Conservation (phyloP, 1,284 basidiomycete species). For the Cutaneotrichosporon arboriforme region DNA sequence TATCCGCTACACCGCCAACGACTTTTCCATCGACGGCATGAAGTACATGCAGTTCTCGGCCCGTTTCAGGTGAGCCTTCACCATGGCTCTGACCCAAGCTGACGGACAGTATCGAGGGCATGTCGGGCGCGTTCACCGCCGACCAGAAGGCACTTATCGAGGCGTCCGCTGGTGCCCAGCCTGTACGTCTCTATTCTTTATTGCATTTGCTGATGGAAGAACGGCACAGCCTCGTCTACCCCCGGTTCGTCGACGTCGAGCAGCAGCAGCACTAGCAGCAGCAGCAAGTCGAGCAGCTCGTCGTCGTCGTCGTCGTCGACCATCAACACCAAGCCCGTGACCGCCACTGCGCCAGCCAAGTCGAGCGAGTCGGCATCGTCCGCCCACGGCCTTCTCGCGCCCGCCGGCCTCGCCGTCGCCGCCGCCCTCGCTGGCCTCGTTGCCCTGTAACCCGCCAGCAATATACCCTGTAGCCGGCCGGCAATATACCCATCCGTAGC, state of each 20-base stretch:
- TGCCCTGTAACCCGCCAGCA: conserved; percentile 17
- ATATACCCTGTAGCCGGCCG: too few species aligned
- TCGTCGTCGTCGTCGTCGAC: conserved; percentile 10
- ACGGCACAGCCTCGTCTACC: conserved; percentile 9
- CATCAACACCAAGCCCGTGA: conserved; percentile 4
- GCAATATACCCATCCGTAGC: too few species aligned
- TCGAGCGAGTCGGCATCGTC: conserved; percentile 10
- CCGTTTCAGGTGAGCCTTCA: conserved; percentile 54
- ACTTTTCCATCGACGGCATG: conserved; percentile 50
- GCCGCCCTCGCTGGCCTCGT: conserved; percentile 25
- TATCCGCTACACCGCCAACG: conserved; percentile 61
- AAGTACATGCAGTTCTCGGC: conserved; percentile 72
- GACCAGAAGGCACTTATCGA: conserved; percentile 27
- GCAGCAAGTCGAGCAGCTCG: conserved; percentile 1
- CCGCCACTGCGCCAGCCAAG: conserved; percentile 8
- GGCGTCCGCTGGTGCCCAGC: conserved; percentile 15
- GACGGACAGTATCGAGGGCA: conserved; percentile 30
- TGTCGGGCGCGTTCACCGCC: conserved; percentile 45
- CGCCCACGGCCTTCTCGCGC: conserved; percentile 14
- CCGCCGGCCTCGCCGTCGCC: conserved; percentile 19
- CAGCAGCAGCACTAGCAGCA: background rate
- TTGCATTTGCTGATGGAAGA: too few species aligned
- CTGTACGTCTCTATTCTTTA: too few species aligned
- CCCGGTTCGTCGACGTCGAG: background rate
- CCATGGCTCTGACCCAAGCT: background rate